Evolutionary conservation across 2,329 filamentous ascomycete species (phyloP), one percentile per base, ranked within the genome.

Genomic region (Pseudonectria foliicola): DNA sequence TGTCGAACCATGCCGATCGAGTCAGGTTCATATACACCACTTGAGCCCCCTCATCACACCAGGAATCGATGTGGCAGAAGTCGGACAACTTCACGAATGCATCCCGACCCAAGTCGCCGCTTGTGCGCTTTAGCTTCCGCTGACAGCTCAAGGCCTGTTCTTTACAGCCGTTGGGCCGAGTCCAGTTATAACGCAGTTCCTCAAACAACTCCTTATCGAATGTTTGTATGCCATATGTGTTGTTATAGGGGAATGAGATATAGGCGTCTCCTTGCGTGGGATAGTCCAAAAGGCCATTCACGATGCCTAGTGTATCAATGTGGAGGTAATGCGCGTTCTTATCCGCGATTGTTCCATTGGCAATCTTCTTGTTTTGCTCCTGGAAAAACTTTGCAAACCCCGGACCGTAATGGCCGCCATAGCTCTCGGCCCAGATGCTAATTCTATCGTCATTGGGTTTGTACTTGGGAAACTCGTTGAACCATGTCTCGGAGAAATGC

Each of bases 391-490:
- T 60, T 12, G 75, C 71, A 48, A 84, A 80, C 0, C 70, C 68
- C 1, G 80, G 79, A 0, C 77, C 82, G 48, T 84, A 86, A 41
- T 78, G 75, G 6, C 82, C 82, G 21, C 80, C 75, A 55, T 85
- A 81, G 53, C 75, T 80, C 57, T 85, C 79, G 1, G 78, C 70
- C 49, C 81, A 83, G 2, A 85, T 58, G 48, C 79, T 78, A 33
- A 85, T 68, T 10, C 75, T 72, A 32, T 70, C 61, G 39, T 67
- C 61, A 21, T 59, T 56, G 3, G 70, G 73, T 38, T 71, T 73
- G 54, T 77, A 76, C 44, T 74, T 63, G 0, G 76, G 75, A 37
- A 80, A 80, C 13, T 67, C 61, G 15, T 59, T 61, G 43, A 83
- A 52, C 58, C 76, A 80, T 10, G 66, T 70, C 51, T 81, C 75